Evolutionary conservation across 148 eudicot genomes (phyloP), one percentile per base, ranked within the genome.

Genomic region (Vaccinium vitisidaea): DNA sequence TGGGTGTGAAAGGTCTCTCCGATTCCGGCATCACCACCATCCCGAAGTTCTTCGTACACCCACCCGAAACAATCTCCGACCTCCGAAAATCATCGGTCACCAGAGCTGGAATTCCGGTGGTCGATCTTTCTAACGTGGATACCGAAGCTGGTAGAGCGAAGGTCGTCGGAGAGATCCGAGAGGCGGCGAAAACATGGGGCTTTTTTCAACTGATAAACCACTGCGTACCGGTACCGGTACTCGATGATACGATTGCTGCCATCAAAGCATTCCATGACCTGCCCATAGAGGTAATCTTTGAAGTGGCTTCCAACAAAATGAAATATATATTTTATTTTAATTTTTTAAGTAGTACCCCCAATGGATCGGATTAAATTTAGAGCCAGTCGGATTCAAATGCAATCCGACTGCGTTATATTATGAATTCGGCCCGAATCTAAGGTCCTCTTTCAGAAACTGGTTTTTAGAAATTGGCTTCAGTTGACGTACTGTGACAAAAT

Each of bases 161-260:
- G 23, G 75, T 86, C 14, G 56, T 86, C 11, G 46, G 50, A 3
- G 52, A 86, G 80, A 16, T 83, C 59, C 78, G 65, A 25, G 70
- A 52, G 14, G 79, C 84, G 0, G 61, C 88, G 5, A 77, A 75
- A 32, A 83, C 63, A 0, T 59, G 84, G 52, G 88, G 88, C 4
- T 86, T 86, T 73, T 86, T 86, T 56, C 88, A 83, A 49, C 13
- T 86, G 21, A 65, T 86, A 16, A 86, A 86, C 82, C 86, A 86
- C 39, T 83, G 84, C 10, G 18, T 86, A 36, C 81, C 80, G 0
- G 6, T 12, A 2, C 30, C 74, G 0, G n/a, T 73, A 3, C 79
- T 86, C 1, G 83, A 86, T 6, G 23, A 30, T 0, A 49, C 76
- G n/a, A 80, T 86, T 74, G 13, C 5, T 1, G 50, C 85, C 21